Evolutionary conservation across 2,329 filamentous ascomycete genomes (phyloP), one percentile per base, ranked within the genome.

Genomic region (Cladosporium sp.): DNA sequence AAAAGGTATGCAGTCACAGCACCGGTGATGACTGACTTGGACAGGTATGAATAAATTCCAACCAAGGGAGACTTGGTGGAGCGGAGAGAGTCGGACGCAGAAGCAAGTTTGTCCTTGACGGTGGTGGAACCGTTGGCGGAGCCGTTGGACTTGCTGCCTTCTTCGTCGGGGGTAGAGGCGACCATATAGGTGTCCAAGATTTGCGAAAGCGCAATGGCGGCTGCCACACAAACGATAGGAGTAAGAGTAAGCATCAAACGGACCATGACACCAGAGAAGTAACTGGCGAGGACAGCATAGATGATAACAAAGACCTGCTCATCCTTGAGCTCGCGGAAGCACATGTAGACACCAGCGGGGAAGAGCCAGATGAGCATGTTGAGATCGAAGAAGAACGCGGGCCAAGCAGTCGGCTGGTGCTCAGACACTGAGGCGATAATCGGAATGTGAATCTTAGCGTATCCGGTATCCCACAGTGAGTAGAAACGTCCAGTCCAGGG

Each of bases 341-440:
- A 97, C 77, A 99, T 87, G 79, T 97, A 99, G 59, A 99, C 92
- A 76, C 94, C 94, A 12, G 94, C 95, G 3, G 94, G 94, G 85
- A 99, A 97, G 55, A 99, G 86, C 94, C 94, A 99, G 77, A 99
- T 96, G 70, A 99, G 84, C 80, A 99, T 87, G 80, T 96, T 97
- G 67, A 99, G 82, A 70, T 99, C 94, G 75, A 99, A 99, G 81
- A 99, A 99, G 83, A 97, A 99, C 15, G 95, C 91, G 2, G 94
- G 94, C 94, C 94, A 99, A 43, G 94, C 94, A 38, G 94, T 99
- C 57, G 94, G 94, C 78, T 99, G 94, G 79, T 99, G 94, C 78
- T 99, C 94, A 1, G 94, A 99, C 49, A 99, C 94, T n/a, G 94
- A 99, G 3, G 94, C 94, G 74, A 99, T 99, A 72, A 99, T 99